Conservation (phyloP, 2,329 filamentous ascomycete genomes). For the Dactylellina leptospora region DNA sequence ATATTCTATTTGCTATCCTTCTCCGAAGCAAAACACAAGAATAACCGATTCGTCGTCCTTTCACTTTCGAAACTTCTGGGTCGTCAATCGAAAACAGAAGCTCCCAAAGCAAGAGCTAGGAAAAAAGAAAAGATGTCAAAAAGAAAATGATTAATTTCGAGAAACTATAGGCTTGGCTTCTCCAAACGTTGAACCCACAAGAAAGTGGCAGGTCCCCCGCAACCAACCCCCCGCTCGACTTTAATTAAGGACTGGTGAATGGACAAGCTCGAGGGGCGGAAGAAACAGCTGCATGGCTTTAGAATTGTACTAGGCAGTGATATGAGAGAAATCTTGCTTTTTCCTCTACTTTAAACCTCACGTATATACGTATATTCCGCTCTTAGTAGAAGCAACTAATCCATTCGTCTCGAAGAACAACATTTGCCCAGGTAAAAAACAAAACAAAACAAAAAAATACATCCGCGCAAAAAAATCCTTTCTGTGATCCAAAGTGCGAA, state of each 20-base stretch:
- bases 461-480: neutral
- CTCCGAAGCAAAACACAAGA: constrained; percentile 8
- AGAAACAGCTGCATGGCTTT: no score
- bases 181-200: constrained; percentile 15
- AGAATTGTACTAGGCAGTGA: no score
- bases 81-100: constrained; percentile 1
- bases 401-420: no score
- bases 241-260: constrained; percentile 15
- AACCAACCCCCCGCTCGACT: constrained; percentile 23
- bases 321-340: no score
- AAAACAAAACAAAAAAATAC: neutral
- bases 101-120: constrained; percentile 7
- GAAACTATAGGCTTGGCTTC: constrained; percentile 41
- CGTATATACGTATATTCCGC: no score
- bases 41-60: constrained; percentile 1
- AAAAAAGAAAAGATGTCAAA: no score
- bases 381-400: no score
- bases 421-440: no score
- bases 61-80: constrained; percentile 2
- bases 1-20: constrained; percentile 9
- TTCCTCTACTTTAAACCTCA: no score
- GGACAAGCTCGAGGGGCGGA: no score
- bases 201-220: constrained; percentile 48
- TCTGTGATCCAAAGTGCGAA: constrained; percentile 42
- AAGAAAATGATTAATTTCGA: constrained; percentile 44